Evolutionary conservation across 2,329 filamentous ascomycete species (phyloP), one percentile per base, ranked within the genome.

Genomic region (Torrubiella hemipterigena): DNA sequence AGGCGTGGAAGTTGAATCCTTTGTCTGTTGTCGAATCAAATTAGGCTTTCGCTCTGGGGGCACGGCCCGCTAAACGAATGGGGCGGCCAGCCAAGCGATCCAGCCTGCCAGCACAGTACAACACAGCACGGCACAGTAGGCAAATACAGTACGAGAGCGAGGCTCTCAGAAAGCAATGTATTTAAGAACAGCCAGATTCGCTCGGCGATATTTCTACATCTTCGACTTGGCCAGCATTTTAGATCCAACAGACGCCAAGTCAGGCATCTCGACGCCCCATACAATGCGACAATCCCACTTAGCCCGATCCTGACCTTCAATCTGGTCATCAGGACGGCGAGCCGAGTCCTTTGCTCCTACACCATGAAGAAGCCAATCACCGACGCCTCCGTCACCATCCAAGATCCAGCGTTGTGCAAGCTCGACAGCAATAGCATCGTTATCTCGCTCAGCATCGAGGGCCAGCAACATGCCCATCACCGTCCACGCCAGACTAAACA

Each of bases 401-500:
- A 35, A 27, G n/a, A 38, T 30, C 21, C 26, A 38, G 2, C 36
- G 25, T 6, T 33, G 25, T 5, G 36, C 32, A 7, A 33, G 23
- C 16, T 38, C 36, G 8, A 20, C 10, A 3, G 32, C 36, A 6
- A 35, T 11, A 14, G 22, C 26, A 7, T 38, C 36, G 3, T 10
- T 6, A 12, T 38, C 36, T 3, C 36, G 29, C 22, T 35, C 32
- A n/a, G 16, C 30, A 17, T 38, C 36, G 16, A 18, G 26, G 7
- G 36, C 36, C 4, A 38, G 27, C 6, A 38, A 12, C 2, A 38
- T 9, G 17, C 32, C 36, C 3, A 32, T 30, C 4, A 35, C 32
- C 7, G 35, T 30, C 36, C 36, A 38, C 3, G 36, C 27, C 13
- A 35, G 27, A 17, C 36, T 38, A 25, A 38, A 38, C 33, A 38